Base-by-base conservation (phyloP, 73 alveolate species). In the Stentor roeselii region DNA sequence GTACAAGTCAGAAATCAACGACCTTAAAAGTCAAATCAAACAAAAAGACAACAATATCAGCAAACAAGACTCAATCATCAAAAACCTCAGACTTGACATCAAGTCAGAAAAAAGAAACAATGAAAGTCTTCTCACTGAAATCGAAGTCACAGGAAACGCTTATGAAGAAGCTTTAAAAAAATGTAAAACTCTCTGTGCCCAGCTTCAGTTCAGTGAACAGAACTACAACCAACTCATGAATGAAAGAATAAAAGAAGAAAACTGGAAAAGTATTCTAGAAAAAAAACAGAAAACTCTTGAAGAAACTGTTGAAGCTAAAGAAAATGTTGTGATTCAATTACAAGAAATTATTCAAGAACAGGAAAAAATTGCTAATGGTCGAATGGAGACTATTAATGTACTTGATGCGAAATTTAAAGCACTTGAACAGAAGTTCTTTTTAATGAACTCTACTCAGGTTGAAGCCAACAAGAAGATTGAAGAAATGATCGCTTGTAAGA, bases 81-180 rank as follows among this genome's bases (percentile, higher is more conserved):
- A 34, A 2, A 0, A 67, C 50, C 34, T 67, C 15, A 67, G 34
- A 2, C 80, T 27, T 27, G 80, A 67, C 1, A 32, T 67, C 80
- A 67, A 67, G 34, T 27, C 21, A 27, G 80, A 67, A 67, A 67
- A 32, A 67, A 67, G 37, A 34, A 67, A 67, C 80, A 67, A 67
- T 40, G 80, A 67, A 67, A 67, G 21, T 2, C 41, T 67, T 27
- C 21, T 67, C 0, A 67, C 21, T 2, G 80, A 67, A 67, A 67
- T 67, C 80, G 80, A 67, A 30, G 80, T 67, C 42, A 67, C 80
- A 67, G 80, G 80, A 0, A 67, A 67, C 34, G 80, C 80, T 32
- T 67, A 67, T 32, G 80, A 67, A 67, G 80, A 67, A 67, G 34
- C 41, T 0, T 14, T 67, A 21, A 67, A 67, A 32, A 67, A 67